These are phyloP conservation scores for Artemisia tridentata DNA, from an alignment of 129 eudicot species.

Conservation along the genomic window DNA sequence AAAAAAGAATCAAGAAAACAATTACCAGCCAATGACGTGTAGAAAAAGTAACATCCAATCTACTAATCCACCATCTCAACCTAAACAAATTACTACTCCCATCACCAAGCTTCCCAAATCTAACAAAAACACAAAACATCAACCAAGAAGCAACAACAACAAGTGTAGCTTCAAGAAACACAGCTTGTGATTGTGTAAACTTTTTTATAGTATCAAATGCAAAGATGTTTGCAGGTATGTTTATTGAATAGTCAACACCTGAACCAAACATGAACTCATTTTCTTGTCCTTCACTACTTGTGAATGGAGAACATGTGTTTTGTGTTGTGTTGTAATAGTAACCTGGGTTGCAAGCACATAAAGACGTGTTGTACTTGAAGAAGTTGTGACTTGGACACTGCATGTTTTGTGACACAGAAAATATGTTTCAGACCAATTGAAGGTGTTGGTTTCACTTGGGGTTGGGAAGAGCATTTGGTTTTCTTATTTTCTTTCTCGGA, in stretches of 20 bases:
- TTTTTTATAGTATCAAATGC: slow-evolving; percentile 67
- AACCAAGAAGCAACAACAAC: slow-evolving; percentile 69
- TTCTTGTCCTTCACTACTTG: neutral
- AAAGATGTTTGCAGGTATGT: slow-evolving; percentile 63
- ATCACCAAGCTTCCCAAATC: slow-evolving; percentile 67
- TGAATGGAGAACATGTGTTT: slow-evolving; percentile 40
- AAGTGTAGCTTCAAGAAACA: slow-evolving; percentile 70
- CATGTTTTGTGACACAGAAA: slow-evolving; percentile 16
- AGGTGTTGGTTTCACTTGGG: neutral
- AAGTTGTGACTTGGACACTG: slow-evolving; percentile 32
- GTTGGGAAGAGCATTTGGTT: neutral
- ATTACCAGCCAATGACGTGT: slow-evolving; percentile 91
- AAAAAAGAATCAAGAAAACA: neutral
- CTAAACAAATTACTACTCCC: slow-evolving; percentile 63
- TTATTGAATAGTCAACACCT: slow-evolving; percentile 65
- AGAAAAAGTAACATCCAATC: slow-evolving; percentile 69
- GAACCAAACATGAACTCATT: slow-evolving; percentile 36
- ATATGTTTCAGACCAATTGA: neutral
- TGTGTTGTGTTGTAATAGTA: slow-evolving; percentile 46
- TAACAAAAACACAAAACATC: slow-evolving; percentile 45
- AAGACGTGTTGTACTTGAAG: slow-evolving; percentile 55
- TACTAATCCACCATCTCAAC: slow-evolving; percentile 92
- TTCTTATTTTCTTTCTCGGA: too few relatives aligned
- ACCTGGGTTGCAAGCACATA: slow-evolving; percentile 84
- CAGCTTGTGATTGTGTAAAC: slow-evolving; percentile 88